Evolutionary conservation across 1,284 basidiomycete genomes (phyloP).

Genomic region (Earliella scabrosa): DNA sequence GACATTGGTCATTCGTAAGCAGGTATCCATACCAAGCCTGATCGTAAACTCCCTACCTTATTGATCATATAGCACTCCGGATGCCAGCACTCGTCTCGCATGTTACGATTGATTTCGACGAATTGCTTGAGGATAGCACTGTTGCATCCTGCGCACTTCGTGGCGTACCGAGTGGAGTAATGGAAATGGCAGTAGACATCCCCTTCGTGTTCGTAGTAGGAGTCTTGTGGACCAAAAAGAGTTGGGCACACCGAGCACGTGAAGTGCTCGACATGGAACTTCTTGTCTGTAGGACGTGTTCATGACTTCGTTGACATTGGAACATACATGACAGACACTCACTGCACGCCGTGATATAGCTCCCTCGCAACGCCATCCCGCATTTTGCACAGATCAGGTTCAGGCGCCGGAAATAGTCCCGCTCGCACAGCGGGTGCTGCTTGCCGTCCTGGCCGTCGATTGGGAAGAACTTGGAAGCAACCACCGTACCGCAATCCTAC

Average conservation of each 20-base stretch:
- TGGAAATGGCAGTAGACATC: slow-evolving; percentile 98
- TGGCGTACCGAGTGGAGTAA: slow-evolving; percentile 98
- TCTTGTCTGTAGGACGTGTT: slow-evolving; percentile 72
- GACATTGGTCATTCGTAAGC: slow-evolving; percentile 12
- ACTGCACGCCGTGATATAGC: slow-evolving; percentile 99
- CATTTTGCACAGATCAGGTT: slow-evolving; percentile 98
- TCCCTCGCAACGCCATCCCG: slow-evolving; percentile 90
- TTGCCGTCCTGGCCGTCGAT: slow-evolving; percentile 87
- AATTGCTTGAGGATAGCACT: slow-evolving; percentile 99
- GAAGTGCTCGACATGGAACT: slow-evolving; percentile 99
- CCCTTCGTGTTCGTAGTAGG: slow-evolving; percentile 98
- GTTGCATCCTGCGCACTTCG: slow-evolving; percentile 97
- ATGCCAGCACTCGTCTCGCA: slow-evolving; percentile 99
- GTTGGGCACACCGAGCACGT: slow-evolving; percentile 97
- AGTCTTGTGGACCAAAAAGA: slow-evolving; percentile 97
- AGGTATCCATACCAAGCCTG: no score
- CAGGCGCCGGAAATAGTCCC: slow-evolving; percentile 96
- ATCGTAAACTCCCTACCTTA: slow-evolving; percentile 63
- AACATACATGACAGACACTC: slow-evolving; percentile 44
- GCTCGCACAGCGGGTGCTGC: slow-evolving; percentile 94
- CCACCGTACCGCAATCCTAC: slow-evolving; percentile 95
- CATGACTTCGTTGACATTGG: not conserved
- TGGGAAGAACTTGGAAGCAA: slow-evolving; percentile 99
- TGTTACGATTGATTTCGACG: slow-evolving; percentile 99
- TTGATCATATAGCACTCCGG: slow-evolving; percentile 99